Conservation (phyloP, 345 rosid species). For the Nasturtium officinale region DNA sequence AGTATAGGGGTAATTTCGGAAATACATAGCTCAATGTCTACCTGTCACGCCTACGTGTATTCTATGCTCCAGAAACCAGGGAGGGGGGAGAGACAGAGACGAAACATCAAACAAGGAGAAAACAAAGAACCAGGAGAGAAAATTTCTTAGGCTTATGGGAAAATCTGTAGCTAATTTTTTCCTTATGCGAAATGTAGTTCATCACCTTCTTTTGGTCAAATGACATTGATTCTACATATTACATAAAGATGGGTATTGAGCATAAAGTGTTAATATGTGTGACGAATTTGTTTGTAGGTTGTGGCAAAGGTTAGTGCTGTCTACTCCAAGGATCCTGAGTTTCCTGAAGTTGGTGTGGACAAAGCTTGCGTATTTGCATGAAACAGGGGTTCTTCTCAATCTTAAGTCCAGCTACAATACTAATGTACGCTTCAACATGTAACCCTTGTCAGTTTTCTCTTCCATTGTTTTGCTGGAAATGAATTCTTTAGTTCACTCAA, state of each 20-base stretch:
- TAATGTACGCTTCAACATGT: constrained; percentile 61
- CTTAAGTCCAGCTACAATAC: constrained; percentile 68
- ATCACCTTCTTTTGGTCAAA: neutral
- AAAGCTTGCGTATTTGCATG: constrained; percentile 91
- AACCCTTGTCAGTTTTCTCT: constrained; percentile 2
- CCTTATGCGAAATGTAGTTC: neutral
- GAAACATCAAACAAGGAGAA: constrained; percentile 31
- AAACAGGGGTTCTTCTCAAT: constrained; percentile 93
- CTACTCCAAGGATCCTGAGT: constrained; percentile 86
- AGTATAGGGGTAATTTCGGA: constrained; percentile 31
- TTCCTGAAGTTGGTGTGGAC: constrained; percentile 89
- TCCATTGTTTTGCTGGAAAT: neutral
- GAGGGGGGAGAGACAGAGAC: constrained; percentile 15
- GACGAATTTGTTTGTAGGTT: constrained; percentile 52
- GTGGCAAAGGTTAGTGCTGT: constrained; percentile 58
- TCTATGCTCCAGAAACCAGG: constrained; percentile 33
- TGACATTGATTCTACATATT: neutral
- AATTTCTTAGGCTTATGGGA: constrained; percentile 4
- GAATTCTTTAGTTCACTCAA: neutral
- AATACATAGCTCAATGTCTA: neutral
- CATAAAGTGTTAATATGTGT: neutral
- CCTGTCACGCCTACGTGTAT: constrained; percentile 47
- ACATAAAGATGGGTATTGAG: constrained; percentile 17
- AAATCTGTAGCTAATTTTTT: constrained; percentile 24
- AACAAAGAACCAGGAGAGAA: constrained; percentile 17